Conservation (phyloP, 2,329 filamentous ascomycete genomes). For the Ascochyta pisi region DNA sequence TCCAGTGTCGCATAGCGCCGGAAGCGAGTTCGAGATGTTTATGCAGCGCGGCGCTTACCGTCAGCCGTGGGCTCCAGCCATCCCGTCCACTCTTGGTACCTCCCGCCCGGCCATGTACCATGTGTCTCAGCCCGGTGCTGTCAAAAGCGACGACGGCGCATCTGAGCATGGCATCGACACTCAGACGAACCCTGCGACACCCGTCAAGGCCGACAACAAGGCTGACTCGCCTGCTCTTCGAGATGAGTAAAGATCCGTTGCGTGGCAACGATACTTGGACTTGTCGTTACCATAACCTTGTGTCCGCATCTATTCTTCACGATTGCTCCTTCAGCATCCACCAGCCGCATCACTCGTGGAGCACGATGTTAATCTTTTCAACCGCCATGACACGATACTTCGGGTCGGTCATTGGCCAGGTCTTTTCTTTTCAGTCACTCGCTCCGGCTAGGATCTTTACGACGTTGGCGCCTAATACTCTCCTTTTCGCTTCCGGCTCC, state of each 20-base stretch:
- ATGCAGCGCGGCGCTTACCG: slow-evolving; percentile 42
- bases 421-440: slow-evolving; percentile 27
- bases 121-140: slow-evolving; percentile 31
- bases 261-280: slow-evolving; percentile 4
- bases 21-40: slow-evolving; percentile 50
- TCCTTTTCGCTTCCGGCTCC: slow-evolving; percentile 20
- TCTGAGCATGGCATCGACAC: slow-evolving; percentile 40
- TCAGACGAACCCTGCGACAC: slow-evolving; percentile 45
- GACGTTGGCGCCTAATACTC: slow-evolving; percentile 30
- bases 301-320: slow-evolving; percentile 41
- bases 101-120: slow-evolving; percentile 40
- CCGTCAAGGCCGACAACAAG: slow-evolving; percentile 39
- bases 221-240: slow-evolving; percentile 34
- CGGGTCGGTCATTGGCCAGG: not conserved
- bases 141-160: slow-evolving; percentile 38
- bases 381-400: slow-evolving; percentile 12
- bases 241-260: slow-evolving; percentile 33
- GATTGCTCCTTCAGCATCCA: slow-evolving; percentile 37
- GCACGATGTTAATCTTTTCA: slow-evolving; percentile 22
- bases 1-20: slow-evolving; percentile 39
- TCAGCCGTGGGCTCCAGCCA: slow-evolving; percentile 44
- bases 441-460: slow-evolving; percentile 18
- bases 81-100: slow-evolving; percentile 45
- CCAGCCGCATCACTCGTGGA: slow-evolving; percentile 28
- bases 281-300: slow-evolving; percentile 24